Conservation (phyloP, 2,329 filamentous ascomycete species). For the Paraphoma chrysanthemicola region DNA sequence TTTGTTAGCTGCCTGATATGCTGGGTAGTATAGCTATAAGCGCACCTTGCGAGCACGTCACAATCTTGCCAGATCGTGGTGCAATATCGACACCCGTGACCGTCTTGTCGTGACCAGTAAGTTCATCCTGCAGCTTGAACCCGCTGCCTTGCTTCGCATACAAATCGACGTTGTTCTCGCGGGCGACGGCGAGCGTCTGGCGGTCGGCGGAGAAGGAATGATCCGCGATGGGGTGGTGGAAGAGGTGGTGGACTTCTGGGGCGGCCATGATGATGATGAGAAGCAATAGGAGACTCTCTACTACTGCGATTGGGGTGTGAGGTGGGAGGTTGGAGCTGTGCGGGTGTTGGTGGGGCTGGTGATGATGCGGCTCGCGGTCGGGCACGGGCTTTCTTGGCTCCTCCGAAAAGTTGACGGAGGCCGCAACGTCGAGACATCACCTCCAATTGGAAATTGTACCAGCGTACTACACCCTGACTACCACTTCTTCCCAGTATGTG, state of each 20-base stretch:
- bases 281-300: conserved; percentile 96
- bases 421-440: conserved; percentile 9
- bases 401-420: conserved; percentile 39
- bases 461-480: too few relatives aligned
- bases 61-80: conserved; percentile 86
- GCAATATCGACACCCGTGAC: conserved; percentile 97
- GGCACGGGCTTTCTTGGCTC: conserved; percentile 35
- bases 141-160: conserved; percentile 76
- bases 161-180: conserved; percentile 88
- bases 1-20: conserved; percentile 21
- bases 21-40: background rate
- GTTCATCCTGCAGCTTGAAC: conserved; percentile 87
- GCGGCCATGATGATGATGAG: conserved; percentile 70
- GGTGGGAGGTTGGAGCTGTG: conserved; percentile 7
- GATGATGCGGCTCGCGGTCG: conserved; percentile 11
- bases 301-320: conserved; percentile 57
- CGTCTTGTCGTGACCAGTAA: conserved; percentile 96
- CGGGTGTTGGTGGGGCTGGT: conserved; percentile 16
- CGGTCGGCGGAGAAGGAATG: conserved; percentile 97
- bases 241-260: conserved; percentile 94
- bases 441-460: background rate
- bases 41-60: conserved; percentile 93
- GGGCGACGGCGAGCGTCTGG: conserved; percentile 85
- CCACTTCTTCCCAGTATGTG: too few relatives aligned
- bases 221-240: conserved; percentile 94